Evolutionary conservation across 768 basidiomycete species (phyloP), one percentile per base, ranked within the genome.

Genomic region (Pisolithus orientalis): DNA sequence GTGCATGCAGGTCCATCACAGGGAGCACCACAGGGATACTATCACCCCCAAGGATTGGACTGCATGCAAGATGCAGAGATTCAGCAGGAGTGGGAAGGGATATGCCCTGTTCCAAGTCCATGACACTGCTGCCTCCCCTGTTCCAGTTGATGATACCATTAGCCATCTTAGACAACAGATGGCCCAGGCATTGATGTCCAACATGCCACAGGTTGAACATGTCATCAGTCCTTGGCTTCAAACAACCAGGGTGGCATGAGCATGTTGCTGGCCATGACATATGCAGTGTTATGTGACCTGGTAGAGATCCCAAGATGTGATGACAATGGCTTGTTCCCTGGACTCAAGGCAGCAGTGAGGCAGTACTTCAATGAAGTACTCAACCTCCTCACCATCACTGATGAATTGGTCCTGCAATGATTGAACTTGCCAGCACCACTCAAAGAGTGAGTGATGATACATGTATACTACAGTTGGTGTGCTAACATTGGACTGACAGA

Each of bases 361-460:
- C 4, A 3, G 4, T 62, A 62, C 32, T 57, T 55, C 32, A 21
- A 46, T 27, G 28, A 45, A 7, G 50, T 52, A 0, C 0, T 55
- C 0, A 6, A 1, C 0, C 37, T 60, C 2, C 29, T 58, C 1
- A 28, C 44, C 0, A 42, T 0, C 2, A 61, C 31, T 0, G 50
- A 62, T 1, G 53, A 61, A 29, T 44, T 59, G 1, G 44, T 61
- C 0, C 17, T 62, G 0, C 40, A 62, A 25, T 8, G 31, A 0
- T 38, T 62, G 0, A 55, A 57, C 6, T 61, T 52, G 0, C 50
- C 53, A 5, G 50, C 59, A 53, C 61, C 53, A 4, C 0, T 8
- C 0, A 53, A 50, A 47, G 1, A 10, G 57, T 57, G 16, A 40
- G 58, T 1, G 1, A 6, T 34, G 9, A 24, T 39, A 29, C 10